Evolutionary conservation across 2,329 filamentous ascomycete species (phyloP), one percentile per base, ranked within the genome.

Genomic region (Colletotrichum paranaense): DNA sequence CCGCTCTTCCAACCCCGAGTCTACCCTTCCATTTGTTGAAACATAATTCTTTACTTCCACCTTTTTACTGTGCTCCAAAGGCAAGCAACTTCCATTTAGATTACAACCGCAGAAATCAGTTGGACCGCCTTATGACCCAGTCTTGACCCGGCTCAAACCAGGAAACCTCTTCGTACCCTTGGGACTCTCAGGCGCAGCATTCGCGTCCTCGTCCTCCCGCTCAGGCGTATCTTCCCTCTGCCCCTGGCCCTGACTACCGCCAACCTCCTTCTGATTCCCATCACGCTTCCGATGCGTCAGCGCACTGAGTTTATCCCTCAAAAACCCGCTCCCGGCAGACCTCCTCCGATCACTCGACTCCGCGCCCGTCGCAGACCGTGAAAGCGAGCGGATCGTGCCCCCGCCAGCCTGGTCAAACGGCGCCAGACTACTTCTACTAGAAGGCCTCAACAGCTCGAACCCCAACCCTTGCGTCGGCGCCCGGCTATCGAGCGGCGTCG

Each of bases 231-330:
- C 72, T 2, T 72, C 72, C 11, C 57, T 72, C 2, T 67, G 62
- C 22, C 38, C 53, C 28, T 59, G 55, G 9, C 28, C 58, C 8
- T 58, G 66, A 26, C 59, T 71, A 3, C 38, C 38, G 14, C 38
- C 38, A 42, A 26, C 74, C n/a, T 76, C 77, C 55, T 76, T 76
- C 46, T 70, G 73, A 3, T 59, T 73, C 12, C 67, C 65, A 42
- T 76, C 79, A 73, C 71, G 74, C 73, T 78, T 76, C 67, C 77
- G 76, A 53, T 73, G 67, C 32, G 75, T 76, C 62, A 79, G 70
- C 22, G 81, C 81, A 62, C 75, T 83, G 12, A 83, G 55, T 74
- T 81, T 85, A 30, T 84, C 83, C 35, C 79, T 78, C 6, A 85
- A 73, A 67, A 82, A 83, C 2, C 81, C 79, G 22, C 79, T 74